Evolutionary conservation across 2,329 filamentous ascomycete genomes (phyloP).

Genomic region (Myriangium duriaei): DNA sequence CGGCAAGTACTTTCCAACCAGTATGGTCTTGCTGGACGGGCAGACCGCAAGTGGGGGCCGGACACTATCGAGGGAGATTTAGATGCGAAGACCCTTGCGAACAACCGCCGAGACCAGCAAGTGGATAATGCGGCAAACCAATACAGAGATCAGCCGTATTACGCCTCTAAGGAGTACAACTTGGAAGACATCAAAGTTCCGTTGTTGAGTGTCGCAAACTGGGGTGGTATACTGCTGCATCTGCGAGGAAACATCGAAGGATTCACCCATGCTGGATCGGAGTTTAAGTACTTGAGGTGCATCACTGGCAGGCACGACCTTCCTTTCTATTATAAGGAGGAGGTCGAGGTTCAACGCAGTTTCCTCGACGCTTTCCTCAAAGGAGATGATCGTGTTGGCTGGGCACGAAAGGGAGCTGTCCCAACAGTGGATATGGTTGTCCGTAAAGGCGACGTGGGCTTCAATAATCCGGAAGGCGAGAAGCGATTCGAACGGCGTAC

Average conservation of each 20-base stretch:
- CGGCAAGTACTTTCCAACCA: conserved; percentile 55
- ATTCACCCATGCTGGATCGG: conserved; percentile 48
- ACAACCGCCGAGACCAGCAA: conserved; percentile 28
- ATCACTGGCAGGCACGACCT: conserved; percentile 57
- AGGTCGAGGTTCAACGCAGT: conserved; percentile 51
- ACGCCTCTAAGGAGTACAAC: conserved; percentile 50
- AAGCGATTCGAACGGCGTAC: conserved; percentile 39
- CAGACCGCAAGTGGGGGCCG: conserved; percentile 40
- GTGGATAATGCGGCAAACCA: conserved; percentile 32
- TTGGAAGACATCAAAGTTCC: conserved; percentile 54
- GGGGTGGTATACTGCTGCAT: conserved; percentile 57
- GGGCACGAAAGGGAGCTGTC: conserved; percentile 43
- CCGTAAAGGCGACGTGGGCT: conserved; percentile 53
- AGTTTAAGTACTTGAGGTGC: conserved; percentile 54
- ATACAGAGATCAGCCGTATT: conserved; percentile 51
- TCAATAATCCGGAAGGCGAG: conserved; percentile 47
- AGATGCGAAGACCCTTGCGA: conserved; percentile 35
- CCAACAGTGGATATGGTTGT: conserved; percentile 48
- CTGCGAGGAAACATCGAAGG: conserved; percentile 56
- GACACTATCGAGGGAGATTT: conserved; percentile 47
- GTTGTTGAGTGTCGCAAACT: conserved; percentile 53
- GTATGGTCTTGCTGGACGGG: conserved; percentile 41
- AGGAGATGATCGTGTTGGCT: conserved; percentile 47
- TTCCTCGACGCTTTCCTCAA: conserved; percentile 62
- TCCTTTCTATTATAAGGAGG: conserved; percentile 56